These are phyloP conservation scores for Singerocomus inundabilis DNA, from an alignment of 1,284 basidiomycete genomes.

Conservation along the genomic window DNA sequence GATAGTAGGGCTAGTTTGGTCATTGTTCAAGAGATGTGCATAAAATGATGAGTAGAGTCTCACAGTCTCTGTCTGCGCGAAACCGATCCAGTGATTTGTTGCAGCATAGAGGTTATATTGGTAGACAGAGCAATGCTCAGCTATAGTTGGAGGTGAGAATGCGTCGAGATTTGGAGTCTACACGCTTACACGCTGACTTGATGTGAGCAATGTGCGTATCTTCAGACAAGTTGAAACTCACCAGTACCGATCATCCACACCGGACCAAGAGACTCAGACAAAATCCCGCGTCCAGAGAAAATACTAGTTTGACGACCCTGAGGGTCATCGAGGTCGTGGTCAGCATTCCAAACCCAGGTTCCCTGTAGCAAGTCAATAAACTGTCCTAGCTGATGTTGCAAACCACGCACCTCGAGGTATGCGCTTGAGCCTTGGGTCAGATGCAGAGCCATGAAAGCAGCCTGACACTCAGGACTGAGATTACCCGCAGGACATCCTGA, in stretches of 20 bases:
- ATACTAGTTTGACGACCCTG: slow-evolving; percentile 52
- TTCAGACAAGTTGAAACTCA: slow-evolving; percentile 25
- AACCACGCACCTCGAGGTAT: slow-evolving; percentile 43
- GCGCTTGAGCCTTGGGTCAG: slow-evolving; percentile 49
- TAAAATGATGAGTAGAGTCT: not conserved
- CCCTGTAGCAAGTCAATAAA: slow-evolving; percentile 38
- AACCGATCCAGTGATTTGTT: slow-evolving; percentile 50
- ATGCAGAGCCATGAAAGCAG: slow-evolving; percentile 53
- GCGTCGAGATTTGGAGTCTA: not conserved
- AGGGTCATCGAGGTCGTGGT: slow-evolving; percentile 63
- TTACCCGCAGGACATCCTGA: slow-evolving; percentile 38
- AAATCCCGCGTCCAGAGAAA: slow-evolving; percentile 73
- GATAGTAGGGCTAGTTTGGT: slow-evolving; percentile 42
- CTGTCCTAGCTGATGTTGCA: not conserved
- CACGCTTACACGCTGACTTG: slow-evolving; percentile 27
- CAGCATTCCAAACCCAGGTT: slow-evolving; percentile 79
- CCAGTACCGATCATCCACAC: slow-evolving; percentile 76
- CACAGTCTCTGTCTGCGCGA: slow-evolving; percentile 54
- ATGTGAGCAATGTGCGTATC: slow-evolving; percentile 8
- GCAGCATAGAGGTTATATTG: slow-evolving; percentile 51
- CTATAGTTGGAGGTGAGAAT: slow-evolving; percentile 21
- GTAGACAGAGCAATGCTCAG: slow-evolving; percentile 48
- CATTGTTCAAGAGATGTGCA: not conserved
- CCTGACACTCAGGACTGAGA: slow-evolving; percentile 38
- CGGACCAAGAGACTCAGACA: slow-evolving; percentile 72